A percentile compares a stretch with the other conserved stretches of the same genome.
phyloP scores from a whole-genome alignment of 306 rosid species.

The Bauhinia variegata region DNA sequence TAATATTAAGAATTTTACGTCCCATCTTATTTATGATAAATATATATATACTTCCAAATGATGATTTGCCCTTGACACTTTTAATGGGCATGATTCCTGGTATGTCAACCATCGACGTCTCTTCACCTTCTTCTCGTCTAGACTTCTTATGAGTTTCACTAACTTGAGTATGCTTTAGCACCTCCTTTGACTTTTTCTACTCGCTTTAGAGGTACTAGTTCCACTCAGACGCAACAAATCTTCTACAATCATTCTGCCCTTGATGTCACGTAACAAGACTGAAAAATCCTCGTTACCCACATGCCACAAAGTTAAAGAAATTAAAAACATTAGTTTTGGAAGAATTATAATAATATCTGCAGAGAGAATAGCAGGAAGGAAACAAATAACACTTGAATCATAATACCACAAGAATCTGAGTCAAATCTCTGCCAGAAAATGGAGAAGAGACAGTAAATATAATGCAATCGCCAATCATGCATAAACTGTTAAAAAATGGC shows the following conservation, averaged over 20 bases:
- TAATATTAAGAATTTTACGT: no score
- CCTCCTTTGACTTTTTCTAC: no score
- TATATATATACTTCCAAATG: no score
- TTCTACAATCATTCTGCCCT: constrained; percentile 5
- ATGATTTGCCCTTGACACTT: no score
- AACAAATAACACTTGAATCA: neutral
- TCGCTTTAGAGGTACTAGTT: no score
- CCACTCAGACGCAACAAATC: no score
- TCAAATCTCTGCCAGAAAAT: constrained; percentile 10
- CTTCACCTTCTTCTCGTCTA: no score
- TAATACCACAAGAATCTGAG: constrained; percentile 1
- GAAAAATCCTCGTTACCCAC: constrained; percentile 26
- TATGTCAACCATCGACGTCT: no score
- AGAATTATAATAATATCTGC: neutral
- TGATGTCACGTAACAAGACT: neutral
- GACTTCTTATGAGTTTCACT: no score
- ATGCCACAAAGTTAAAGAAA: constrained; percentile 17
- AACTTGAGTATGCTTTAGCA: no score
- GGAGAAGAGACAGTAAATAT: neutral
- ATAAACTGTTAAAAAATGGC: constrained; percentile 56
- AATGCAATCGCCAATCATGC: neutral
- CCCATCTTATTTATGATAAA: no score
- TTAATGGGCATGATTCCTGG: no score
- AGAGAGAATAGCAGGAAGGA: neutral
- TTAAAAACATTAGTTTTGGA: constrained; percentile 11